Evolutionary conservation across 768 basidiomycete species (phyloP).

Genomic region (Auricularia cornea): DNA sequence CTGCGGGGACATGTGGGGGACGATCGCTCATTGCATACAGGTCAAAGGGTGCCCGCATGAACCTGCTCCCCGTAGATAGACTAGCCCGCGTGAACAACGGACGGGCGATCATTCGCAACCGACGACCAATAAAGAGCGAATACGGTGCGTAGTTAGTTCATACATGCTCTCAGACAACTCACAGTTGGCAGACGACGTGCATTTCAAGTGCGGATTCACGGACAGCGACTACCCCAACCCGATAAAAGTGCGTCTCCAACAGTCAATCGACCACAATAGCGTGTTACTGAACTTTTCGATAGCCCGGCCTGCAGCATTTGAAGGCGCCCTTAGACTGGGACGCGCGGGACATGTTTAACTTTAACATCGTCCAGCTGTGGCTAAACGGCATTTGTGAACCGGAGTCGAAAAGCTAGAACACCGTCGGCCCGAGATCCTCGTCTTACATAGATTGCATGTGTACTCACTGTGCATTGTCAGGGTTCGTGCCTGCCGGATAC

Average conservation of each 20-base stretch:
- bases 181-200: neutral
- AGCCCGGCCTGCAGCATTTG: neutral
- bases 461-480: too few relatives aligned
- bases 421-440: too few relatives aligned
- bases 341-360: neutral
- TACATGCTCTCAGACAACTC: too few relatives aligned
- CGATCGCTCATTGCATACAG: neutral
- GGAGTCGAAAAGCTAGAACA: neutral
- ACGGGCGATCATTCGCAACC: neutral
- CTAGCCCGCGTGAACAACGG: neutral
- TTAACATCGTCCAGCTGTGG: neutral
- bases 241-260: neutral
- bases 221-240: neutral
- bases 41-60: neutral
- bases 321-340: neutral
- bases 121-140: neutral
- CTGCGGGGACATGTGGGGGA: neutral
- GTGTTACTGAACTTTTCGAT: neutral
- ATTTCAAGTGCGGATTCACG: neutral
- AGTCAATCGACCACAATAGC: neutral
- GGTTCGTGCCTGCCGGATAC: too few relatives aligned
- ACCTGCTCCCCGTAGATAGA: neutral
- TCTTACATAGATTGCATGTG: too few relatives aligned
- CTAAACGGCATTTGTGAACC: neutral
- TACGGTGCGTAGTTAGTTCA: neutral